Conservation (phyloP, 1,284 basidiomycete genomes). For the Leccinum fuscescens region DNA sequence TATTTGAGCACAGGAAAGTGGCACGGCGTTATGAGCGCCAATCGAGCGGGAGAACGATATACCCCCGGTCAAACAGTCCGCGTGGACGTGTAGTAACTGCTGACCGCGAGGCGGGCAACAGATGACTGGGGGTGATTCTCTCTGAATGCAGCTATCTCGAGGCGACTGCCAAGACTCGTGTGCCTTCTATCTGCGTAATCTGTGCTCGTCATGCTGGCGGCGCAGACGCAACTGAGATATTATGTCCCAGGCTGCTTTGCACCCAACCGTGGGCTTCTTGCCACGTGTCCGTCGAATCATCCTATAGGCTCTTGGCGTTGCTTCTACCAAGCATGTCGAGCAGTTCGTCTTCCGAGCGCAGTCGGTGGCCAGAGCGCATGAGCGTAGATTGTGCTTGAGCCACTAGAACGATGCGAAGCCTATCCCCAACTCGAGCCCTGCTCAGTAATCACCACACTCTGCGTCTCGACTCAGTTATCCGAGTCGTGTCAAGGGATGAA, state of each 20-base stretch:
- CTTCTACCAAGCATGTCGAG: background rate
- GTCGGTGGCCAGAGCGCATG: background rate
- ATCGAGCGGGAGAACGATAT: background rate
- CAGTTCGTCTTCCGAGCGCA: background rate
- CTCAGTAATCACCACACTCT: background rate
- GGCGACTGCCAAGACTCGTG: background rate
- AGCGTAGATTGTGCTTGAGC: background rate
- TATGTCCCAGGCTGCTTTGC: background rate
- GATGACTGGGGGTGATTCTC: background rate
- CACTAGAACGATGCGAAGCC: background rate
- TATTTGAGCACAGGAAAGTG: background rate
- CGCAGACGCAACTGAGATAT: background rate
- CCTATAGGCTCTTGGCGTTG: background rate
- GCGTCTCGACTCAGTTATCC: background rate
- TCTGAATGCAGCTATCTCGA: background rate
- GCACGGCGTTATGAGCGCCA: background rate
- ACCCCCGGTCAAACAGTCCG: too few species aligned
- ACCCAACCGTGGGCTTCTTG: background rate
- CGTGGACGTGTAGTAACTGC: background rate
- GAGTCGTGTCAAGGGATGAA: too few species aligned
- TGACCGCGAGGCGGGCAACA: background rate
- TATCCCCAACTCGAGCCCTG: background rate
- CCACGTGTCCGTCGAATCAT: background rate
- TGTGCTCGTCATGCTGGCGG: background rate
- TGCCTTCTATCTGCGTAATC: background rate